Evolutionary conservation across 805 yeast species (phyloP).

Genomic region (Yamadazyma insecticola): DNA sequence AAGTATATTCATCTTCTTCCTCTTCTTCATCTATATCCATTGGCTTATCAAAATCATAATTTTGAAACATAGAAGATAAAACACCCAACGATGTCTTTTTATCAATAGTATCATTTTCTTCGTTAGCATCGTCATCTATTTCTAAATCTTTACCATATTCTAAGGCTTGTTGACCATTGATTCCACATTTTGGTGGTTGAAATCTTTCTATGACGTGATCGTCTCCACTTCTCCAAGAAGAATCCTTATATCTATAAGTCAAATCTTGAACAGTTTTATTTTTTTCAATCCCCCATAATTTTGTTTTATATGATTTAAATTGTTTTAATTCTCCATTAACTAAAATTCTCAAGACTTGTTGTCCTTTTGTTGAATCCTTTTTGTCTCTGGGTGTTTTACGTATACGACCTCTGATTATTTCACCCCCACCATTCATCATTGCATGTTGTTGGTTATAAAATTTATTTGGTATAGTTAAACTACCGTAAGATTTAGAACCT

Average conservation of each 20-base stretch:
- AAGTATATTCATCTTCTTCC: conserved; percentile 28
- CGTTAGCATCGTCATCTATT: conserved; percentile 9
- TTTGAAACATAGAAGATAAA: conserved; percentile 29
- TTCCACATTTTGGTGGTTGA: conserved; percentile 17
- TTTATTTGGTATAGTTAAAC: conserved; percentile 27
- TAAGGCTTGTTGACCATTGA: conserved; percentile 20
- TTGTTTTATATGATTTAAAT: conserved; percentile 62
- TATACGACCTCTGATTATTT: conserved; percentile 53
- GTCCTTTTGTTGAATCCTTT: conserved; percentile 34
- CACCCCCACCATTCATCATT: conserved; percentile 31
- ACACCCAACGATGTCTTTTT: conserved; percentile 23
- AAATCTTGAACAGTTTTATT: conserved; percentile 57
- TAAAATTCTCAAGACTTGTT: conserved; percentile 61
- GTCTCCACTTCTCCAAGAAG: conserved; percentile 75
- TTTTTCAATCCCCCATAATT: conserved; percentile 89
- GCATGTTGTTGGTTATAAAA: conserved; percentile 21
- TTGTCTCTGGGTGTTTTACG: conserved; percentile 52
- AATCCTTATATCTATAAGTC: conserved; percentile 56
- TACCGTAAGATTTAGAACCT: conserved; percentile 33
- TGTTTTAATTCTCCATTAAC: conserved; percentile 54
- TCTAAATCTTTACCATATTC: conserved; percentile 17
- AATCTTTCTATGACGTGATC: conserved; percentile 72
- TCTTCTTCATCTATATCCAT: conserved; percentile 33
- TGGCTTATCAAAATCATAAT: conserved; percentile 33
- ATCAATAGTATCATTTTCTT: conserved; percentile 13